Evolutionary conservation across 2,329 filamentous ascomycete species (phyloP), one percentile per base, ranked within the genome.

Genomic region (Pestalotiopsis sp.): DNA sequence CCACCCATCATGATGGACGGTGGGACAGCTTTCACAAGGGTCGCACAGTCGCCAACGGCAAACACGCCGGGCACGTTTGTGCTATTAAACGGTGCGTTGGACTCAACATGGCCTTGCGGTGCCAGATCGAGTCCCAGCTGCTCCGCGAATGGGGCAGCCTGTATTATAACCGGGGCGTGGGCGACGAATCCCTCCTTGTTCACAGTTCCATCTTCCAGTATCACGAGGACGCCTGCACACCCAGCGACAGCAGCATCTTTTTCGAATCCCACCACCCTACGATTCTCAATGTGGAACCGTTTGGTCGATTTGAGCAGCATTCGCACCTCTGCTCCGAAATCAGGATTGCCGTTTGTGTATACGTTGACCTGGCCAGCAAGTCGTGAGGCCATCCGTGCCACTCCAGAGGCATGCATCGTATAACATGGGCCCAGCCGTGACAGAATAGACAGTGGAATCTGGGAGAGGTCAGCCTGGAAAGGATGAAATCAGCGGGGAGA

Each of bases 61-160:
- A 85, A 88, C 2, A 85, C 83, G 0, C 87, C 87, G 2, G 76
- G 74, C 0, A 86, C 80, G 66, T 74, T 85, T 3, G 86, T 86
- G 73, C 82, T 79, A 55, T 82, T 78, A 71, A 87, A 85, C 44
- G 85, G 84, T 1, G 73, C 70, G 22, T 75, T 76, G 0, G 76
- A 75, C 65, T 82, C 78, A 38, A 88, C 78, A 40, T 85, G 81
- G 0, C 84, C 85, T 30, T 73, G 73, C 0, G 77, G 74, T 17
- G 77, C 75, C n/a, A 78, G 68, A 68, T 84, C 80, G 4, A 88
- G 76, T 9, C 78, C 81, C 26, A 84, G 79, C 70, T 83, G 83
- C 66, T 77, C 76, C 24, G 73, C 81, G 71, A 84, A 83, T 0
- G 78, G 73, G 0, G 81, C 80, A 55, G 79, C 80, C 61, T 82